A percentile compares a stretch with the other conserved stretches of the same genome.
Conservation (phyloP, 1,284 basidiomycete species). For the Exsudoporus floridanus region DNA sequence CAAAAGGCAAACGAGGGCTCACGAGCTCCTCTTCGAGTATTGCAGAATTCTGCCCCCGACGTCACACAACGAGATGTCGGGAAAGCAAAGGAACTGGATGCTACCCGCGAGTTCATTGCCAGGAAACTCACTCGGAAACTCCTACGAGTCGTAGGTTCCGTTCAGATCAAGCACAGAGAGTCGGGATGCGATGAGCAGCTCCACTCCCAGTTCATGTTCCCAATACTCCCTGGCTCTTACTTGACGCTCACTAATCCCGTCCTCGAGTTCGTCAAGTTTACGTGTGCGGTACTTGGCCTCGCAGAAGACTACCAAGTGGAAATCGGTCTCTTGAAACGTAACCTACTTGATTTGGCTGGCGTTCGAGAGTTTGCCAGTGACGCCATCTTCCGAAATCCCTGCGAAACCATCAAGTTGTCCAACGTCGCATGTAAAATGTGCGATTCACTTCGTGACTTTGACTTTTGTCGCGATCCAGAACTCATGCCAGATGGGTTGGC, state of each 20-base stretch:
- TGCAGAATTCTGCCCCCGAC: slow-evolving; percentile 70
- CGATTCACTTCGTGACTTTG: slow-evolving; percentile 87
- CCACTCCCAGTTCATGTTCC: slow-evolving; percentile 73
- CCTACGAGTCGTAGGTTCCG: slow-evolving; percentile 67
- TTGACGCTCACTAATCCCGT: slow-evolving; percentile 74
- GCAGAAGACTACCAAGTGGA: slow-evolving; percentile 82
- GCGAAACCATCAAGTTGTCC: slow-evolving; percentile 84
- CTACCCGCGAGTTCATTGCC: slow-evolving; percentile 72
- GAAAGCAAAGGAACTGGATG: slow-evolving; percentile 71
- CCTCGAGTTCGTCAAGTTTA: slow-evolving; percentile 89
- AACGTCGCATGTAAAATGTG: slow-evolving; percentile 92
- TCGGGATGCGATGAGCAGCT: slow-evolving; percentile 60
- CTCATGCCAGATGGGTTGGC: slow-evolving; percentile 63
- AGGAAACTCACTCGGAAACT: slow-evolving; percentile 82
- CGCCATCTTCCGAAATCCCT: slow-evolving; percentile 88
- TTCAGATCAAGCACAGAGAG: slow-evolving; percentile 66
- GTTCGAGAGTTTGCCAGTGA: slow-evolving; percentile 87
- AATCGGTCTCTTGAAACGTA: slow-evolving; percentile 86
- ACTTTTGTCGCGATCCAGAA: slow-evolving; percentile 92
- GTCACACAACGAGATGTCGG: slow-evolving; percentile 63
- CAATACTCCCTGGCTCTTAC: slow-evolving; percentile 84
- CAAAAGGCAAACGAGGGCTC: slow-evolving; percentile 58
- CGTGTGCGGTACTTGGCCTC: slow-evolving; percentile 80
- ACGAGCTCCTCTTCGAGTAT: slow-evolving; percentile 72
- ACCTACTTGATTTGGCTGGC: slow-evolving; percentile 85